Percentiles rank a stretch among this genome's conserved stretches.
Conservation (phyloP, 2,329 filamentous ascomycete genomes). For the Cladobotryum mycophilum region DNA sequence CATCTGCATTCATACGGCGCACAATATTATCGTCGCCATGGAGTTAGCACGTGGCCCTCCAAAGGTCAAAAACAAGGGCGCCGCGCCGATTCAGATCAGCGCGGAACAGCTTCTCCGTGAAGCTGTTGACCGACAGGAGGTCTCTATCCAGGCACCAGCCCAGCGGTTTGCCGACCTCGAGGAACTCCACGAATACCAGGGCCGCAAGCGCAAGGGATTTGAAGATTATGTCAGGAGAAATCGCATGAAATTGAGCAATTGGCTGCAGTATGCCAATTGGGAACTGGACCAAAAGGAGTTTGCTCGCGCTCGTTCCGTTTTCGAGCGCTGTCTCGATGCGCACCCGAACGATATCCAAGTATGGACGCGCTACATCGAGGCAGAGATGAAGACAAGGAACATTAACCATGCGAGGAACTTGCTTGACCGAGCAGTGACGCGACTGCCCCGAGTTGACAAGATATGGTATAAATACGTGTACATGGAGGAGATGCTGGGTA, state of each 20-base stretch:
- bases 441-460: conserved; percentile 87
- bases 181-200: conserved; percentile 96
- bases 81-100: conserved; percentile 85
- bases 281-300: conserved; percentile 98
- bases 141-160: conserved; percentile 78
- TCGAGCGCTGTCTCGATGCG: conserved; percentile 89
- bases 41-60: conserved; percentile 87
- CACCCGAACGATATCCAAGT: conserved; percentile 79
- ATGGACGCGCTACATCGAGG: conserved; percentile 91
- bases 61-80: conserved; percentile 96
- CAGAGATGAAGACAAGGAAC: conserved; percentile 87
- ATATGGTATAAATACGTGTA: conserved; percentile 99
- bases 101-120: conserved; percentile 96
- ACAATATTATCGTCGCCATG: conserved; percentile 51
- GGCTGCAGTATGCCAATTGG: conserved; percentile 96
- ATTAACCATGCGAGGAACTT: conserved; percentile 96
- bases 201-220: conserved; percentile 90
- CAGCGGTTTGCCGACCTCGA: conserved; percentile 95
- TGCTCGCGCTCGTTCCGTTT: conserved; percentile 82
- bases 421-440: conserved; percentile 88
- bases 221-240: conserved; percentile 97
- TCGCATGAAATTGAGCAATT: conserved; percentile 94
- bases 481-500: conserved; percentile 96
- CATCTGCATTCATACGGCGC: background rate
- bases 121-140: conserved; percentile 93